These are phyloP conservation scores for Pneumocystis sp. DNA, from an alignment of 1,139 yeast genomes.

Conservation along the genomic window DNA sequence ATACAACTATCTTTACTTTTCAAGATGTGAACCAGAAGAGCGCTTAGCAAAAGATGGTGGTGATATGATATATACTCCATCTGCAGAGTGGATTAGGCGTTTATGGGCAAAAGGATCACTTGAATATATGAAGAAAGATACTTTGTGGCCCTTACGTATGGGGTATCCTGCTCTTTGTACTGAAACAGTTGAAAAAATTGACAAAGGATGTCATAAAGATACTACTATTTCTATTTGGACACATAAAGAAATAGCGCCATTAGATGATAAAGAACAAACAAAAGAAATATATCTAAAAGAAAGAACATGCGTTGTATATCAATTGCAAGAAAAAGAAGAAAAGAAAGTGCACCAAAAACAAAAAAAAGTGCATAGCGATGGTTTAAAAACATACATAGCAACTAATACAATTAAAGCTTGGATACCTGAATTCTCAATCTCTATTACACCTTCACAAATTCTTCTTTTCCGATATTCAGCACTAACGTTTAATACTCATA, in stretches of 20 bases:
- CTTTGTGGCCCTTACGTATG: background rate
- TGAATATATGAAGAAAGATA: background rate
- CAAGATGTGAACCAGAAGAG: background rate
- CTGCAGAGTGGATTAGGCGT: background rate
- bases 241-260: background rate
- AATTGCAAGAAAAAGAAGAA: background rate
- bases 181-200: background rate
- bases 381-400: background rate
- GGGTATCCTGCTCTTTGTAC: background rate
- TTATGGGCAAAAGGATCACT: conserved; percentile 1
- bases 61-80: background rate
- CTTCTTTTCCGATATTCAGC: conserved; percentile 50
- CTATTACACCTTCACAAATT: conserved; percentile 21
- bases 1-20: background rate
- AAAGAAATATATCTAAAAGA: background rate
- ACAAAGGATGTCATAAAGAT: background rate
- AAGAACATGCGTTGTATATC: background rate
- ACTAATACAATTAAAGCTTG: background rate
- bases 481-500: conserved; percentile 66
- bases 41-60: background rate
- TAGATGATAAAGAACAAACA: background rate
- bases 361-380: background rate
- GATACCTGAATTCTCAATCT: background rate
- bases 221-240: background rate
- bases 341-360: background rate